Evolutionary conservation across 2,329 filamentous ascomycete genomes (phyloP).

Genomic region (Hymenotorrendiella dingleyae): DNA sequence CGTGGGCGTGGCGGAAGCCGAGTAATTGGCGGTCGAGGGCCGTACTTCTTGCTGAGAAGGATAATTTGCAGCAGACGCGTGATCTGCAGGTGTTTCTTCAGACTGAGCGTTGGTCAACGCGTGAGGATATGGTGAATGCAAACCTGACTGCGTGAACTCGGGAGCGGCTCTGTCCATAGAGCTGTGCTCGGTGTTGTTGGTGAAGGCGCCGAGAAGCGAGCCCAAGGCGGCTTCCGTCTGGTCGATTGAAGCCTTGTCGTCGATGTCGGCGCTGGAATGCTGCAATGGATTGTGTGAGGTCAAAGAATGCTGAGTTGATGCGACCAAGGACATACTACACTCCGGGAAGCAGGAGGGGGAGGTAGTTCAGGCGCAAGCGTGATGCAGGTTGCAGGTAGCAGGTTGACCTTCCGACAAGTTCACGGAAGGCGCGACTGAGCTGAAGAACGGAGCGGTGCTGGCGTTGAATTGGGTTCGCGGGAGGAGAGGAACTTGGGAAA

Average conservation of each 20-base stretch:
- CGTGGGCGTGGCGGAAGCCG: constrained; percentile 73
- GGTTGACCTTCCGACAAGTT: background rate
- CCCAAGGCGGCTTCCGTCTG: constrained; percentile 26
- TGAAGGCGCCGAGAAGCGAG: constrained; percentile 27
- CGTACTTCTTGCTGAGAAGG: constrained; percentile 75
- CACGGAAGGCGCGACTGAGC: background rate
- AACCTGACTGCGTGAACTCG: constrained; percentile 85
- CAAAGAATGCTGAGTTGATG: constrained; percentile 23
- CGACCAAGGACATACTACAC: constrained; percentile 33
- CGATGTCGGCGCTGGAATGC: constrained; percentile 16
- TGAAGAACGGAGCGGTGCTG: background rate
- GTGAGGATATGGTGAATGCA: constrained; percentile 66
- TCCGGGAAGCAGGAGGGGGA: constrained; percentile 7
- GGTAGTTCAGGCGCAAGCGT: background rate
- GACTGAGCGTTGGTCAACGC: constrained; percentile 65
- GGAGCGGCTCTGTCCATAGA: constrained; percentile 58
- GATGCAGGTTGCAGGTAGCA: background rate
- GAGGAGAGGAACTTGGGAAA: no score
- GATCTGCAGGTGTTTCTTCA: constrained; percentile 84
- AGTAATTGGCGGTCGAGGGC: constrained; percentile 41
- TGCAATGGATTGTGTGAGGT: constrained; percentile 20
- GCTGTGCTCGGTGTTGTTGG: constrained; percentile 28
- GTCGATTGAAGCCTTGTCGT: constrained; percentile 13
- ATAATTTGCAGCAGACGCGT: constrained; percentile 88
- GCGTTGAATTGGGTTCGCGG: no score